Evolutionary conservation across 257 asterid species (phyloP).

Genomic region (Rauvolfia tetraphylla): DNA sequence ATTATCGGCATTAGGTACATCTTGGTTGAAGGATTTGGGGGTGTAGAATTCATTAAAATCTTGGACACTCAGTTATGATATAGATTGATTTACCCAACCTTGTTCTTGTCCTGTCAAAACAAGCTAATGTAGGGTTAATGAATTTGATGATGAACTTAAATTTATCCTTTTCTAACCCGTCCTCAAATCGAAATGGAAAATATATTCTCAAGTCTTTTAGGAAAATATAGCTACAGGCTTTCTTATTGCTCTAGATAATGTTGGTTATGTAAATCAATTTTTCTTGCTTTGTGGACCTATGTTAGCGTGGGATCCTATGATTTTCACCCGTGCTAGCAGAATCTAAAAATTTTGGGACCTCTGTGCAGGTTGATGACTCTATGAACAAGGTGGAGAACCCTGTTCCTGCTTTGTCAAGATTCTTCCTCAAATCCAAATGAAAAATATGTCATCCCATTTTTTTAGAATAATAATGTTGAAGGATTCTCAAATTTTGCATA

Average conservation of each 20-base stretch:
- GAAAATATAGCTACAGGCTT: background rate
- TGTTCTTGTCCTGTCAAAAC: background rate
- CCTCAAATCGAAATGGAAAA: background rate
- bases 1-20: background rate
- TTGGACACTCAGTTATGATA: background rate
- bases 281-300: background rate
- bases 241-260: too few relatives aligned
- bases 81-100: background rate
- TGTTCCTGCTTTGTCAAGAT: conserved; percentile 42
- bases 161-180: background rate
- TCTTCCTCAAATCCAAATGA: background rate
- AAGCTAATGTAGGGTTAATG: background rate
- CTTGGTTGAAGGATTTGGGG: background rate
- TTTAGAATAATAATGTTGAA: background rate
- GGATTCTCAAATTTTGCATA: background rate
- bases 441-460: background rate
- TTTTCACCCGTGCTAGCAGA: background rate
- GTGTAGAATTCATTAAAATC: background rate
- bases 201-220: background rate
- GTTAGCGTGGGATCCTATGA: background rate
- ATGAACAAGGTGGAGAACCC: conserved; percentile 38
- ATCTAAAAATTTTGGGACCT: background rate
- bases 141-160: background rate
- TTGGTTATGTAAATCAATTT: too few relatives aligned
- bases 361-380: conserved; percentile 63